Percentiles rank a stretch among this genome's conserved stretches.
Evolutionary conservation across 1,284 basidiomycete species (phyloP).

Genomic region (Sporisorium sorghi): DNA sequence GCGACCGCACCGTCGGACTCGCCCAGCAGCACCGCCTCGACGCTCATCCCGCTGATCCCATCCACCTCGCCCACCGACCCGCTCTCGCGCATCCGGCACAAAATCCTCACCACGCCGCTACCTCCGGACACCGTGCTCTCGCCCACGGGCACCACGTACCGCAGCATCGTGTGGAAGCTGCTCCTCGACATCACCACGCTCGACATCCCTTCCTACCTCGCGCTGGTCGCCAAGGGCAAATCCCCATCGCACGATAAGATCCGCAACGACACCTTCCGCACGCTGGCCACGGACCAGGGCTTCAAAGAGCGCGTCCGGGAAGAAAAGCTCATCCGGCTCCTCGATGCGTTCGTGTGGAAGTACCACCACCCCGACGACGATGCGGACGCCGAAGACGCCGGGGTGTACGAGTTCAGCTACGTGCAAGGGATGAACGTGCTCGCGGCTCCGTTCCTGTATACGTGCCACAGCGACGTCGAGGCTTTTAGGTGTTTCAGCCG

Average conservation of each 20-base stretch:
- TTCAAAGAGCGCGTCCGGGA: slow-evolving; percentile 95
- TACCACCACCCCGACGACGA: slow-evolving; percentile 73
- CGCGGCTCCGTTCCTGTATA: slow-evolving; percentile 94
- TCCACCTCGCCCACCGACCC: slow-evolving; percentile 12
- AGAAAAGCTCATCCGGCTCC: slow-evolving; percentile 91
- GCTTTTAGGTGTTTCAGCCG: slow-evolving; percentile 94
- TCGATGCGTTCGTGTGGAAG: slow-evolving; percentile 97
- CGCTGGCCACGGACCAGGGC: slow-evolving; percentile 90
- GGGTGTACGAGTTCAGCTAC: slow-evolving; percentile 80
- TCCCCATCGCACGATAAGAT: slow-evolving; percentile 70
- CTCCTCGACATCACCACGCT: slow-evolving; percentile 49
- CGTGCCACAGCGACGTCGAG: slow-evolving; percentile 93
- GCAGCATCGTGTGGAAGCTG: slow-evolving; percentile 59
- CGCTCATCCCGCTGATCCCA: slow-evolving; percentile 8
- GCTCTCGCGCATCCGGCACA: slow-evolving; percentile 35
- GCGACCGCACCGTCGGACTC: too few species aligned
- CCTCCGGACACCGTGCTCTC: slow-evolving; percentile 32
- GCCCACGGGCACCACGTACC: slow-evolving; percentile 30
- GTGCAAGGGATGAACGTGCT: slow-evolving; percentile 99
- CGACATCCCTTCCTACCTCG: slow-evolving; percentile 48
- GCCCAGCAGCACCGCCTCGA: neutral
- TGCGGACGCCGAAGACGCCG: slow-evolving; percentile 73
- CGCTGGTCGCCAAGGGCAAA: slow-evolving; percentile 51
- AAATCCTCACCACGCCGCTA: slow-evolving; percentile 39
- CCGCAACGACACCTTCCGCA: slow-evolving; percentile 77